Evolutionary conservation across 2,329 filamentous ascomycete genomes (phyloP), one percentile per base, ranked within the genome.

Genomic region (Nigrospora oryzae): DNA sequence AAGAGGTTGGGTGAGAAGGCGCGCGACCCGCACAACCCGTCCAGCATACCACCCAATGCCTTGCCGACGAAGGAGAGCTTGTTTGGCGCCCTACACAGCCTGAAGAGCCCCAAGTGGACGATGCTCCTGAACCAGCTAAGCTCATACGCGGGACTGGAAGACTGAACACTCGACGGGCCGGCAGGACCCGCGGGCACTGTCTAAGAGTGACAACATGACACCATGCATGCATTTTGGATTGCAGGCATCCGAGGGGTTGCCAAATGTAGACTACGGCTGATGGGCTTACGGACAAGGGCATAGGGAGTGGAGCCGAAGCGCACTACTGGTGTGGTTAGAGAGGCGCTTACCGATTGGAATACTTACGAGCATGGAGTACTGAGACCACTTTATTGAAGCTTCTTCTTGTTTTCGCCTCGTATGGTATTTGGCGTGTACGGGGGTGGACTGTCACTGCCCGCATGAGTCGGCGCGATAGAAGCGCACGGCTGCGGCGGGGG

Each of bases 71-170:
- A 77, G 48, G 82, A 88, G 48, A 79, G 72, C 49, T 65, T 91
- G 34, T 71, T 90, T 36, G 76, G 79, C 14, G 80, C 82, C 15
- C 64, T 89, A 54, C 74, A 81, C 53, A 81, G 51, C 23, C 53
- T 86, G 64, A 74, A 76, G 51, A 80, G 74, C 34, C 67, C 70
- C 2, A 77, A 80, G 53, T 79, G 77, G 70, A 69, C 80, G 41
- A 78, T 77, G 51, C 71, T 89, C 53, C 64, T 90, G 48, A 79
- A 79, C 56, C 79, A 88, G 55, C 63, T 90, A 48, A 80, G 83
- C 56, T 74, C 77, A 40, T 85, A 80, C 64, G 77, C 77, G 38
- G 71, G 57, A 35, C 46, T 62, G 41, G 58, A 61, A 44, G 50
- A 42, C 36, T 48, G 43, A 42, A 14, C 33, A 13, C n/a, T 30